Conservation (phyloP, 2,329 filamentous ascomycete genomes). For the Nemania sp. region DNA sequence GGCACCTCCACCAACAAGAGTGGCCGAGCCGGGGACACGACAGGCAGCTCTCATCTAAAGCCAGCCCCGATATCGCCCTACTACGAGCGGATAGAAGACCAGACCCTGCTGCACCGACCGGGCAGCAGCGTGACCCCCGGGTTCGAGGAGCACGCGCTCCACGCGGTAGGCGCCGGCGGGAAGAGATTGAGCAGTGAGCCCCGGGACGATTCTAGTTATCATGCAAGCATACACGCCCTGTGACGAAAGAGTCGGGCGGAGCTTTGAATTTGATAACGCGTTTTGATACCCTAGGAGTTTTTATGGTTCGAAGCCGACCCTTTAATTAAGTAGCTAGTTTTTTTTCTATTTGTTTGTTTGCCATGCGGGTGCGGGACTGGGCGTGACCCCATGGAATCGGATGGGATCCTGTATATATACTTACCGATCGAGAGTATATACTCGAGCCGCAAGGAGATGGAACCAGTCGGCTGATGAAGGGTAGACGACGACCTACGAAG, state of each 20-base stretch:
- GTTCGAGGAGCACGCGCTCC: constrained; percentile 23
- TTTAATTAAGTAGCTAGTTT: background rate
- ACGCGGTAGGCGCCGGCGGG: background rate
- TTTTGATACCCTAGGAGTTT: constrained; percentile 22
- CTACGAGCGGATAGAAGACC: constrained; percentile 30
- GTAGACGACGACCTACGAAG: constrained; percentile 6
- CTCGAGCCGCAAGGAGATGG: background rate
- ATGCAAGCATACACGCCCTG: constrained; percentile 3
- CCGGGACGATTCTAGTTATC: constrained; percentile 12
- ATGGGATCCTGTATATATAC: background rate
- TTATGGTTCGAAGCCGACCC: constrained; percentile 1
- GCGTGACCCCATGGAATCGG: background rate
- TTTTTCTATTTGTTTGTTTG: background rate
- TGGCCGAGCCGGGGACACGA: background rate
- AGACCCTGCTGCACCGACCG: constrained; percentile 11
- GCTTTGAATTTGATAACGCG: constrained; percentile 1
- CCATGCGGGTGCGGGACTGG: background rate
- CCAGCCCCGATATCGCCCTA: constrained; percentile 10
- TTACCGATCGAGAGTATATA: background rate
- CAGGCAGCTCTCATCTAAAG: constrained; percentile 6
- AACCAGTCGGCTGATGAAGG: background rate
- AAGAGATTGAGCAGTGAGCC: constrained; percentile 9
- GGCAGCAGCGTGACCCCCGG: background rate
- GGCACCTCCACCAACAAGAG: constrained; percentile 7
- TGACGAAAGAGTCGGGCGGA: background rate